Evolutionary conservation across 169 alveolate genomes (phyloP), one percentile per base, ranked within the genome.

Genomic region (Plasmodium blacklocki): DNA sequence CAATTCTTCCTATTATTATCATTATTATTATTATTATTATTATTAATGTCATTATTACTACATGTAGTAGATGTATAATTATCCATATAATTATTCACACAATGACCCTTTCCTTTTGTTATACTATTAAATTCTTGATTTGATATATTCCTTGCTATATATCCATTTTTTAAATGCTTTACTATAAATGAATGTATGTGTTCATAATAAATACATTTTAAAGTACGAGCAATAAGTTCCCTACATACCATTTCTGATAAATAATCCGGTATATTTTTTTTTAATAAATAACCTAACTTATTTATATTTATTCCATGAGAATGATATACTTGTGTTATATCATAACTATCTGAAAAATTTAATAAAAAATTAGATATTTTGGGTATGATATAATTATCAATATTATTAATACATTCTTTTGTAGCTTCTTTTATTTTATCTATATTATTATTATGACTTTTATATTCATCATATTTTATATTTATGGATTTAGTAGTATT

Each of bases 281-380:
- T 14, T 59, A 71, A 73, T 39, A 74, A 15, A 12, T 49, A 45
- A 0, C 88, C 88, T 15, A 88, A 78, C 58, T 73, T 72, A 85
- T 92, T 54, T 76, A 94, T 92, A 72, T 94, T 94, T n/a, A 94
- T 64, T 15, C 96, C 96, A 29, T 80, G 91, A n/a, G 94, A 86
- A 43, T 92, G 95, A 67, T 89, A 88, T 26, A 74, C 76, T 43
- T 94, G 59, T 9, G 92, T 86, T 18, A 94, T 23, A 73, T 94
- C 96, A 93, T 93, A 92, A 58, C 95, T 92, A 66, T 92, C 95
- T 19, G 74, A 58, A 50, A 94, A 58, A 43, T 78, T 88, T 76
- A 91, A 18, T 66, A 75, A 66, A 19, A 88, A 45, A n/a, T 73
- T 75, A 21, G 92, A 63, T 59, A 86, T 73, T 59, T 94, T 89